Evolutionary conservation across 192 early-diverging fungal species (phyloP).

Genomic region (Chytriomyces hyalinus): DNA sequence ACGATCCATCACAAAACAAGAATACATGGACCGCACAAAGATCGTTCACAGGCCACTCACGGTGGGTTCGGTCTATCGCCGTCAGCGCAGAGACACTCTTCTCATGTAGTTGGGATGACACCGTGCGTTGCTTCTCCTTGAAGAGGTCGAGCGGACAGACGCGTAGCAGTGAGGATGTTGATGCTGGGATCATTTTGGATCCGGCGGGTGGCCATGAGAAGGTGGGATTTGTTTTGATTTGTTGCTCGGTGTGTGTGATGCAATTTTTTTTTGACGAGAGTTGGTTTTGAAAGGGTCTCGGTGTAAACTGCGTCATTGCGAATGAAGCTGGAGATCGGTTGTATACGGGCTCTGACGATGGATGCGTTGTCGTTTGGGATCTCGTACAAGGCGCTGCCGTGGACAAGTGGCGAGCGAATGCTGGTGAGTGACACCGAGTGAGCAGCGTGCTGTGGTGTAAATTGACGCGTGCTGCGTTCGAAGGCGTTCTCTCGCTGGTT

Average conservation of each 20-base stretch:
- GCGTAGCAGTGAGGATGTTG: neutral
- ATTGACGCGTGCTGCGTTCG: neutral
- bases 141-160: conserved; percentile 15
- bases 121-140: conserved; percentile 37
- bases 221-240: neutral
- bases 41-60: conserved; percentile 36
- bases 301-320: conserved; percentile 27
- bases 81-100: conserved; percentile 31
- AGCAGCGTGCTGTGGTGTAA: neutral
- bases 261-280: conserved; percentile 3
- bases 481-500: neutral
- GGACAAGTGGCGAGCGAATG: conserved; percentile 17
- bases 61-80: conserved; percentile 35
- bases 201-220: no score
- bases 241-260: neutral
- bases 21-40: neutral
- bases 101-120: conserved; percentile 42
- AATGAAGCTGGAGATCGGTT: conserved; percentile 31
- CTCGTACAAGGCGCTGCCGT: conserved; percentile 21
- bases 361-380: conserved; percentile 36
- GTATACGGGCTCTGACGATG: conserved; percentile 36
- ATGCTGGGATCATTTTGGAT: neutral
- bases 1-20: no score
- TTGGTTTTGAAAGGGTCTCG: conserved; percentile 7
- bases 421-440: neutral